Evolutionary conservation across 768 basidiomycete genomes (phyloP).

Genomic region (Candolleomyces aberdarensis): DNA sequence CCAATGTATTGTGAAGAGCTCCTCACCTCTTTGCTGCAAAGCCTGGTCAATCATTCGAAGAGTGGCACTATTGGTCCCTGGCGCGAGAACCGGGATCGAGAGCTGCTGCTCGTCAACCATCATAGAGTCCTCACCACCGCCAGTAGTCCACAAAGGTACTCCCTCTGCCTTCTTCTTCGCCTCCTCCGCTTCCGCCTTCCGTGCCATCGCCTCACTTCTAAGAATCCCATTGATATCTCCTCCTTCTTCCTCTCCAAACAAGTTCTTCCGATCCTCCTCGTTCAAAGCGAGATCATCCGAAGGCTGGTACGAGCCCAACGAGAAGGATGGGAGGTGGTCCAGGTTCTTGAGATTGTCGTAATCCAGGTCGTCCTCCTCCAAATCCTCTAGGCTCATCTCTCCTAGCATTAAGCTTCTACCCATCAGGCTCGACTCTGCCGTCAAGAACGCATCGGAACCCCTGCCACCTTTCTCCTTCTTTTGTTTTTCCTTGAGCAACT

Average conservation of each 20-base stretch:
- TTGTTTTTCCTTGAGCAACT: constrained; percentile 52
- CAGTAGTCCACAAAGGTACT: constrained; percentile 2
- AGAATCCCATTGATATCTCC: constrained; percentile 45
- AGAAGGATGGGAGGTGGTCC: constrained; percentile 4
- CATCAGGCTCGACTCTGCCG: constrained; percentile 37
- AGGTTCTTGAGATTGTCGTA: neutral
- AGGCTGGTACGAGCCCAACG: constrained; percentile 1
- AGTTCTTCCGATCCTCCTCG: constrained; percentile 30
- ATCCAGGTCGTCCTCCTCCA: constrained; percentile 3
- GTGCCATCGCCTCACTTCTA: constrained; percentile 31
- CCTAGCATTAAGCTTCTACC: constrained; percentile 28
- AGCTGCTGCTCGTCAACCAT: neutral
- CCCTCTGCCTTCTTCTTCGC: constrained; percentile 2
- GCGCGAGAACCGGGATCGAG: constrained; percentile 10
- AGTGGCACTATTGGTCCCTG: constrained; percentile 15
- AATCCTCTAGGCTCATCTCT: constrained; percentile 16
- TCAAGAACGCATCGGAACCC: constrained; percentile 38
- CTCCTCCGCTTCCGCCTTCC: constrained; percentile 20
- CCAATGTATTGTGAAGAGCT: neutral
- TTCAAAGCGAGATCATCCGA: constrained; percentile 21
- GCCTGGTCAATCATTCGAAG: constrained; percentile 22
- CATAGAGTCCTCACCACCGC: constrained; percentile 1
- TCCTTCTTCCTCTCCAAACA: constrained; percentile 37
- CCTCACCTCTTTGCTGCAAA: constrained; percentile 2
- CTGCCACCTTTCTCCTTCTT: constrained; percentile 35